Conservation (phyloP, 805 yeast genomes). For the Candida manassasensis region DNA sequence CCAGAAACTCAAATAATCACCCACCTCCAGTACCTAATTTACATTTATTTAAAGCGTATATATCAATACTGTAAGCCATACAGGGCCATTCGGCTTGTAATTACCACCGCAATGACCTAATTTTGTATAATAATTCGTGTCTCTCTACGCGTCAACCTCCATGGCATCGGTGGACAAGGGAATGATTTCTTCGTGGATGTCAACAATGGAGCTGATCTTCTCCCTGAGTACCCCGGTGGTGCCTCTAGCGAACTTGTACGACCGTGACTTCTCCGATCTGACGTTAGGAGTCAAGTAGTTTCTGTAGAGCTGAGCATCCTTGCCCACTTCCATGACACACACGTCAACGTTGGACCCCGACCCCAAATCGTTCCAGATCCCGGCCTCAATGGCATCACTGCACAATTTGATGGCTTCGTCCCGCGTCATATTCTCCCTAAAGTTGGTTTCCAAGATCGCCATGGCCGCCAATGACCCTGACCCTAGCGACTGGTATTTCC, state of each 20-base stretch:
- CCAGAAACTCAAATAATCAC: constrained; percentile 1
- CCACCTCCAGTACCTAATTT: too few species aligned
- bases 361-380: constrained; percentile 98
- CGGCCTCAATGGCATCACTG: constrained; percentile 90
- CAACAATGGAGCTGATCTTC: constrained; percentile 59
- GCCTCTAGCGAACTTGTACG: constrained; percentile 85
- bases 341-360: constrained; percentile 97
- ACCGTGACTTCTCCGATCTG: constrained; percentile 73
- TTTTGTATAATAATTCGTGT: too few species aligned
- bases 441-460: constrained; percentile 90
- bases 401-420: constrained; percentile 92
- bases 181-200: constrained; percentile 61
- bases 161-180: constrained; percentile 35
- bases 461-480: constrained; percentile 98
- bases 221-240: constrained; percentile 84
- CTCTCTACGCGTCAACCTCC: constrained; percentile 38
- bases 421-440: constrained; percentile 72
- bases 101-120: too few species aligned
- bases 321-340: constrained; percentile 93
- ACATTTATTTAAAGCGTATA: too few species aligned
- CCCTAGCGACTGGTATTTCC: constrained; percentile 87
- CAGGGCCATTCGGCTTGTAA: too few species aligned
- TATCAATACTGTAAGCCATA: too few species aligned
- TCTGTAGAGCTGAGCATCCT: constrained; percentile 79
- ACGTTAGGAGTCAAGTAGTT: constrained; percentile 89